Conservation (phyloP, 2,329 filamentous ascomycete genomes). For the Canariomyces notabilis region DNA sequence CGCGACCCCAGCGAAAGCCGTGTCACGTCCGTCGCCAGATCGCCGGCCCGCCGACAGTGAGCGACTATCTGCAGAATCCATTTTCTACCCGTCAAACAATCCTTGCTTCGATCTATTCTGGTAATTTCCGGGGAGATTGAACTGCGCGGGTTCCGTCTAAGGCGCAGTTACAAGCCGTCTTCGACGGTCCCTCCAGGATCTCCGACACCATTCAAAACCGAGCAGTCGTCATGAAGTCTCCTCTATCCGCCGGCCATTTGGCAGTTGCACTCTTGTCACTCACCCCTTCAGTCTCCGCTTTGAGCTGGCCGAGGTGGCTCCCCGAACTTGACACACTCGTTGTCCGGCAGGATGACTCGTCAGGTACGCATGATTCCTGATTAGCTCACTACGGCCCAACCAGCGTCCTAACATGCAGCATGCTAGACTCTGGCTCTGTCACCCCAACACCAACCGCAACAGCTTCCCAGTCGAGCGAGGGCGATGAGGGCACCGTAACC, state of each 20-base stretch:
- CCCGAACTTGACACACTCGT: conserved; percentile 50
- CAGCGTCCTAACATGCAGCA: neutral
- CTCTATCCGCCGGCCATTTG: conserved; percentile 41
- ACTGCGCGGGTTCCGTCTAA: neutral
- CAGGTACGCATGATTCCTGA: neutral
- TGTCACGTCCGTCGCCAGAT: conserved; percentile 17
- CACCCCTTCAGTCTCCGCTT: conserved; percentile 43
- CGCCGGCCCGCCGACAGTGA: conserved; percentile 9
- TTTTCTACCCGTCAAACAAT: conserved; percentile 21
- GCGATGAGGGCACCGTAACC: conserved; percentile 19
- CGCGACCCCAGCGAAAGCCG: conserved; percentile 13
- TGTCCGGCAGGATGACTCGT: conserved; percentile 40
- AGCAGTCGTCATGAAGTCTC: conserved; percentile 42
- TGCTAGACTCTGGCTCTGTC: conserved; percentile 5
- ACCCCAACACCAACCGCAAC: conserved; percentile 13
- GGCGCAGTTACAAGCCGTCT: no score
- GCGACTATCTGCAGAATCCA: conserved; percentile 14
- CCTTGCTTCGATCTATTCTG: neutral
- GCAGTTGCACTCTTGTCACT: conserved; percentile 50
- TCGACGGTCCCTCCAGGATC: neutral
- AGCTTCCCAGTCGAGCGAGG: conserved; percentile 17
- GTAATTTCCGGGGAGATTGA: neutral
- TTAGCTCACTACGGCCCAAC: neutral
- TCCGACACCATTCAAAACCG: neutral
- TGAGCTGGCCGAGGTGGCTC: conserved; percentile 52